Base-by-base conservation (phyloP, 2,329 filamentous ascomycete species). In the Paraphoma sp. region DNA sequence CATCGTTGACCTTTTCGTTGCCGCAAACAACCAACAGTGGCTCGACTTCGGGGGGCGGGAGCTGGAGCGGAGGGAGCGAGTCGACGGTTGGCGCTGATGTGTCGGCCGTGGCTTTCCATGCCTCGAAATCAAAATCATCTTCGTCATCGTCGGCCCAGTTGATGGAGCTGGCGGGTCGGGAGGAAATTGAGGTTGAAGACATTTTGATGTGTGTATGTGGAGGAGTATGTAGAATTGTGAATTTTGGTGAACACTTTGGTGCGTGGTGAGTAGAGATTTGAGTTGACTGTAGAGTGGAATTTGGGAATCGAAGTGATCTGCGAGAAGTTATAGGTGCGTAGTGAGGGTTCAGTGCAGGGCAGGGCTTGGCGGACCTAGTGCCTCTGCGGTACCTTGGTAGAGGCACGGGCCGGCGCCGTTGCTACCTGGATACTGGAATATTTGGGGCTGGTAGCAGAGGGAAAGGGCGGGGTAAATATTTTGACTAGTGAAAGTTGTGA, bases 71-170 rank as follows among this genome's bases (percentile, higher is more conserved):
- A 10, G 56, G 53, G 2, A 62, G 33, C 1, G 63, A 54, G 1
- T 31, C 42, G 1, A 44, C n/a, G 7, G 42, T 53, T 1, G 62
- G 59, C 9, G 57, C 53, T 7, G 60, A 62, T 16, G 51, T 57
- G 41, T 65, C 64, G 40, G 49, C 50, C n/a, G 53, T 59, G 29
- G 60, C 57, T 46, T 56, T 57, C 56, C 60, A 67, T 17, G 48
- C 28, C 7, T 56, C 51, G 9, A 59, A 31, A 8, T 62, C 52
- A 40, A 67, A 70, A 28, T 66, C 57, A 31, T 70, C 66, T 1
- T 67, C 59, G 4, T 69, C 67, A n/a, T 71, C 64, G 23, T 70
- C 63, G 14, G 64, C 56, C 68, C 68, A 70, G 18, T 59, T 59
- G 51, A 53, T 56, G 17, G 31, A 49, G 5, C 30, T 30, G 10